Conservation (phyloP, 768 basidiomycete species). For the Xanthoconium stramineum region DNA sequence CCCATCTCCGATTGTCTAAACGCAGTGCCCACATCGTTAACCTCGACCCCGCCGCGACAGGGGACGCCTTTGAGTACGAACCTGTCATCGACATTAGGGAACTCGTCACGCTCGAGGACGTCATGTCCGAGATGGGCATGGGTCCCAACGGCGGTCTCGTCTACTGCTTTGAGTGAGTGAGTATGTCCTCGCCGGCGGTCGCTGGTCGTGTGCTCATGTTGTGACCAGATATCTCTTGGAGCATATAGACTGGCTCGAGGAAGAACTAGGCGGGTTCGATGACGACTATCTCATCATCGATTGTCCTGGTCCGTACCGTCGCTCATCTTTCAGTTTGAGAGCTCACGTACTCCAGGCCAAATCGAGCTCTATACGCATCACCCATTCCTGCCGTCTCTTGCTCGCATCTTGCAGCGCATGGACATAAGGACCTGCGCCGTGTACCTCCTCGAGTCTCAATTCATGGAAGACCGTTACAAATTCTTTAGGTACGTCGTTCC, state of each 20-base stretch:
- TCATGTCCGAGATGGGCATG: conserved; percentile 92
- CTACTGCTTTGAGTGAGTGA: conserved; percentile 98
- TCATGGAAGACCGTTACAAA: conserved; percentile 99
- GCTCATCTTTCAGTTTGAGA: not conserved
- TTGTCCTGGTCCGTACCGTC: conserved; percentile 67
- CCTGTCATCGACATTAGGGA: conserved; percentile 94
- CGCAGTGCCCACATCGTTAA: conserved; percentile 92
- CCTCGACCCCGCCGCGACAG: conserved; percentile 90
- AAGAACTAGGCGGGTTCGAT: conserved; percentile 91
- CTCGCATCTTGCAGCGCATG: conserved; percentile 68
- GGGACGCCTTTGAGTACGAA: conserved; percentile 85
- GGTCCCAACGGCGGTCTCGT: conserved; percentile 97
- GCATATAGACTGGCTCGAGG: conserved; percentile 98
- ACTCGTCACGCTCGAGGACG: conserved; percentile 88
- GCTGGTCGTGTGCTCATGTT: not conserved
- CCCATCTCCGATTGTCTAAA: conserved; percentile 79
- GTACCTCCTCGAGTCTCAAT: conserved; percentile 96
- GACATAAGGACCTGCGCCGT: conserved; percentile 85
- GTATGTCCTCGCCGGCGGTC: conserved; percentile 29
- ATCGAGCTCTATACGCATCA: conserved; percentile 99
- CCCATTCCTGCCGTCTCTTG: conserved; percentile 89
- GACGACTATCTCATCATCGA: conserved; percentile 95
- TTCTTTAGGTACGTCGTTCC: conserved; percentile 72
- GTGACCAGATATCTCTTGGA: conserved; percentile 81
- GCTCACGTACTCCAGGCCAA: conserved; percentile 58